These are phyloP conservation scores for Trypanosoma rangeli DNA, from an alignment of 208 protist genomes.

Conservation along the genomic window DNA sequence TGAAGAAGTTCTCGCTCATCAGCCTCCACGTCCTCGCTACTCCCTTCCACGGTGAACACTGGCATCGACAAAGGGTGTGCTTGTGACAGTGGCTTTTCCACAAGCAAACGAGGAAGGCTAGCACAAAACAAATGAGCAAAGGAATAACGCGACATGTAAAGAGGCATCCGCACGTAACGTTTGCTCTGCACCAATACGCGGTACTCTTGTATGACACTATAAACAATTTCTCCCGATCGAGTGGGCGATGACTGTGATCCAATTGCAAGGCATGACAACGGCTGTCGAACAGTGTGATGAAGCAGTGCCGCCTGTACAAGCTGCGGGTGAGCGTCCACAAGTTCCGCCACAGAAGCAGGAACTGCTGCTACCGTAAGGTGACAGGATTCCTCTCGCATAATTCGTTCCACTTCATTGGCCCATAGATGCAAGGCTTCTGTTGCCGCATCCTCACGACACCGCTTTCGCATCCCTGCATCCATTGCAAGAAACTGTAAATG, in stretches of 20 bases:
- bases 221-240: slow-evolving; percentile 12
- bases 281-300: slow-evolving; percentile 36
- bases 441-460: slow-evolving; percentile 4
- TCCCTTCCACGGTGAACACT: neutral
- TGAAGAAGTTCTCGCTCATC: slow-evolving; percentile 23
- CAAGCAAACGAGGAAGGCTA: slow-evolving; percentile 15
- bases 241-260: neutral
- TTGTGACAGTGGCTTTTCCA: neutral
- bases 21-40: neutral
- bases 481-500: slow-evolving; percentile 22
- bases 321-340: slow-evolving; percentile 26
- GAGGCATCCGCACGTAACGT: slow-evolving; percentile 41
- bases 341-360: slow-evolving; percentile 39
- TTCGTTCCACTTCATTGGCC: slow-evolving; percentile 3
- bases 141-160: slow-evolving; percentile 44
- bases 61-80: neutral
- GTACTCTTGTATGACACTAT: slow-evolving; percentile 24
- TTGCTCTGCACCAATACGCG: slow-evolving; percentile 25
- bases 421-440: slow-evolving; percentile 24
- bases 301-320: slow-evolving; percentile 36
- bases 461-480: neutral
- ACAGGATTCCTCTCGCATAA: slow-evolving; percentile 30
- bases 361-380: slow-evolving; percentile 40
- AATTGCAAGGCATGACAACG: slow-evolving; percentile 25
- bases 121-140: slow-evolving; percentile 48